phyloP scores from a whole-genome alignment of 345 rosid genomes.

The Hypericum perforatum region DNA sequence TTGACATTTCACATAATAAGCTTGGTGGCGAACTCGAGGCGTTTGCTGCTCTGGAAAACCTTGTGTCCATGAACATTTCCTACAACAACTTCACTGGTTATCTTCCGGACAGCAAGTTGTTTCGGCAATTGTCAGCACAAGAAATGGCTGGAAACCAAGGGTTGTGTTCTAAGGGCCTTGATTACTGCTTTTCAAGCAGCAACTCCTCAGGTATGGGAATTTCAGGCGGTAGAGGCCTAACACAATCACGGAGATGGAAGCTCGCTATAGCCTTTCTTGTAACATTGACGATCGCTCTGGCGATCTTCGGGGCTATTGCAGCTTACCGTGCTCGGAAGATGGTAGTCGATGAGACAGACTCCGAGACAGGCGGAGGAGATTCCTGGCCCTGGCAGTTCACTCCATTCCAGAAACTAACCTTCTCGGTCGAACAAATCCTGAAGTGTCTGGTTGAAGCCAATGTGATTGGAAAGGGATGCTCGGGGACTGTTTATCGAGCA shows the following conservation, averaged over 20 bases:
- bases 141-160: slow-evolving; percentile 55
- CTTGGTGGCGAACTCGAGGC: slow-evolving; percentile 56
- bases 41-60: slow-evolving; percentile 57
- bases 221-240: not conserved
- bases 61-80: slow-evolving; percentile 74
- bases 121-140: slow-evolving; percentile 45
- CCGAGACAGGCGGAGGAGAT: slow-evolving; percentile 57
- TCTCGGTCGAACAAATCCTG: slow-evolving; percentile 73
- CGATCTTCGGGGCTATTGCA: slow-evolving; percentile 61
- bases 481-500: slow-evolving; percentile 85
- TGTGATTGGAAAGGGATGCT: slow-evolving; percentile 89
- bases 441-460: slow-evolving; percentile 71
- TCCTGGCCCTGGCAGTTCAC: slow-evolving; percentile 92
- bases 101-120: slow-evolving; percentile 82
- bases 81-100: slow-evolving; percentile 72
- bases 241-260: slow-evolving; percentile 48
- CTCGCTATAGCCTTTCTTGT: slow-evolving; percentile 66
- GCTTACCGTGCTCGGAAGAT: slow-evolving; percentile 46
- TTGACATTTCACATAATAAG: slow-evolving; percentile 77
- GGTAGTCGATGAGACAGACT: slow-evolving; percentile 42
- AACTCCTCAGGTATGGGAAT: too few relatives aligned
- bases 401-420: slow-evolving; percentile 89
- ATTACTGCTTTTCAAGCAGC: not conserved
- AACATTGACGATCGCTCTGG: slow-evolving; percentile 54
- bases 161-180: slow-evolving; percentile 27